Base-by-base conservation (phyloP, 2,329 filamentous ascomycete species). In the Graphilbum ipis-grandicollis region DNA sequence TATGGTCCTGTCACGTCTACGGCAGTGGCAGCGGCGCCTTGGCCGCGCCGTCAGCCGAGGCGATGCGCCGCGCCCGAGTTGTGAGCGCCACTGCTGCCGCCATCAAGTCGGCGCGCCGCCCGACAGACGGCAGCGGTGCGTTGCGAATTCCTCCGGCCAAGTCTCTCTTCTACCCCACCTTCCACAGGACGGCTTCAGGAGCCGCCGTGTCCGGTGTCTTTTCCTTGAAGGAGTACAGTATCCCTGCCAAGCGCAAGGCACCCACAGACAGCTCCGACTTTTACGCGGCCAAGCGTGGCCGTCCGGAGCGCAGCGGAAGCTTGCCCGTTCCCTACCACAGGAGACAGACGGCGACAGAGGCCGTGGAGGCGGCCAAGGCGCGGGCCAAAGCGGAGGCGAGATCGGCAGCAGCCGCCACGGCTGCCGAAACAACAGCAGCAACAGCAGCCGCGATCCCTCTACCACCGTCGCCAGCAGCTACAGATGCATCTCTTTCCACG, bases 191-290 rank as follows among this genome's bases (percentile, higher is more conserved):
- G 14, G 12, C 22, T 1, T 34, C 31, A 4, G 34, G 22, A 3
- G 25, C 26, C 3, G 25, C 25, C n/a, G n/a, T n/a, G n/a, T n/a
- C n/a, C n/a, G n/a, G n/a, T n/a, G n/a, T n/a, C n/a, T n/a, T 5
- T 2, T 2, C 28, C 19, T 10, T 23, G 21, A 15, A 21, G 19
- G 13, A 19, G 2, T 43, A 43, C 22, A 23, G 26, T 13, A 35
- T 40, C 0, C 33, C 39, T 4, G 40, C 42, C 4, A 45, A 45
- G 31, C 38, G 43, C 8, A 42, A 42, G 17, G 41, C 43, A 12
- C n/a, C n/a, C 8, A 12, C 6, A 4, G 8, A 6, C n/a, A 31
- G 26, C 17, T 12, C 19, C 2, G 19, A 32, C 10, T 1, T 10
- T 7, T 12, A 31, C 2, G 19, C 30, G 17, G 32, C 35, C 21